These are phyloP conservation scores for Petunia hybrid DNA, from an alignment of 305 asterid genomes.

Conservation along the genomic window DNA sequence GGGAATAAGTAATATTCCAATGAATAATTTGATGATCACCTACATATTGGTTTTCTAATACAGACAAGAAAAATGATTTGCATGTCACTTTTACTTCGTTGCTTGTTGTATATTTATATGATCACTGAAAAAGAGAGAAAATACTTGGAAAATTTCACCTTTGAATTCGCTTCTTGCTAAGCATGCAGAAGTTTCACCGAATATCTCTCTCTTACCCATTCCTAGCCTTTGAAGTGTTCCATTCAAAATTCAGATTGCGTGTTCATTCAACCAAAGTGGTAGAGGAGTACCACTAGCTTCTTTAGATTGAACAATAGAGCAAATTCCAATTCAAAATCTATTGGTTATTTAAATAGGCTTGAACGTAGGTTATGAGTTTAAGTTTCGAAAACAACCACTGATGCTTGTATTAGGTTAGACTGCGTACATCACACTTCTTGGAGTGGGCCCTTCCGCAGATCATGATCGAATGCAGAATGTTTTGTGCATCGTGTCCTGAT, in stretches of 20 bases:
- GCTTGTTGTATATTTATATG: neutral
- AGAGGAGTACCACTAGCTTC: neutral
- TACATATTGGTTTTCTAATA: neutral
- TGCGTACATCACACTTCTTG: too few species aligned
- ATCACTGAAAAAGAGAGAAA: neutral
- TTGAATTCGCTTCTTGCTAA: neutral
- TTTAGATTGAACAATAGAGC: neutral
- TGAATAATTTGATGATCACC: neutral
- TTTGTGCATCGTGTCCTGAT: too few species aligned
- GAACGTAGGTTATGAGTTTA: too few species aligned
- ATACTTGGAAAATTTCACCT: neutral
- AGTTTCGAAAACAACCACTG: rapidly evolving
- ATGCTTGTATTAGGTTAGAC: too few species aligned
- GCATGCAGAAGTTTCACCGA: neutral
- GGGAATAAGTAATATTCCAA: neutral
- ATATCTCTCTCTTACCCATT: neutral
- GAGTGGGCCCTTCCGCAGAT: too few species aligned
- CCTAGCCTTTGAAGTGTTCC: neutral
- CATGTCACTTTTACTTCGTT: neutral
- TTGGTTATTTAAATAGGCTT: neutral
- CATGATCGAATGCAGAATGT: too few species aligned
- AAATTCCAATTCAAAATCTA: neutral
- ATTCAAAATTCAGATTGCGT: slow-evolving; percentile 19
- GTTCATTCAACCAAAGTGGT: neutral
- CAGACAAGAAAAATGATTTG: neutral